Percentiles rank a stretch among this genome's conserved stretches.
These are phyloP conservation scores for Colletotrichum sp. DNA, from an alignment of 2,329 filamentous ascomycete genomes.

Conservation along the genomic window DNA sequence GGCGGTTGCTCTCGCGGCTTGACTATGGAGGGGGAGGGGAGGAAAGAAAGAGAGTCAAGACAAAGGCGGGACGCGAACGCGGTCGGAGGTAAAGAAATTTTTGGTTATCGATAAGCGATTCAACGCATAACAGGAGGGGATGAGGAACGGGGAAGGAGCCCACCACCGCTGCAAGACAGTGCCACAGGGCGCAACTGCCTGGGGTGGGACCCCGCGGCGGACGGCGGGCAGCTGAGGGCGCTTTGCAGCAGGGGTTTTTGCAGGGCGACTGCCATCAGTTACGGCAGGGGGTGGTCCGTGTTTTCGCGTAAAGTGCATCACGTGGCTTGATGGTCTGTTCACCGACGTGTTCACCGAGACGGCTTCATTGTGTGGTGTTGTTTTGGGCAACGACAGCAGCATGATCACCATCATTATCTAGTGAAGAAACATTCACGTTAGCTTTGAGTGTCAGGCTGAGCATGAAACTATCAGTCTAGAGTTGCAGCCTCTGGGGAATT, in stretches of 20 bases:
- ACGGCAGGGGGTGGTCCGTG: not conserved
- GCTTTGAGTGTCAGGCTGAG: not conserved
- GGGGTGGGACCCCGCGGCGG: not conserved
- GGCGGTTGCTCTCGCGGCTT: constrained; percentile 10
- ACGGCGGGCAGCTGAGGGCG: not conserved
- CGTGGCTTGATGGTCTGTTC: not conserved
- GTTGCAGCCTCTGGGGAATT: not conserved
- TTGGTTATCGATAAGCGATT: constrained; percentile 18
- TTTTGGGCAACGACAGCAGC: not conserved
- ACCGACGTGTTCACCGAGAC: not conserved
- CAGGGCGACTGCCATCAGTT: not conserved
- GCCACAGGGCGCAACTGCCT: not conserved
- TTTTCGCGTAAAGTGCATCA: not conserved
- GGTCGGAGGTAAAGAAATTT: constrained; percentile 22
- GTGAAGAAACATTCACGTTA: not conserved
- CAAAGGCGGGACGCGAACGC: constrained; percentile 19
- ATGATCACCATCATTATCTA: not conserved
- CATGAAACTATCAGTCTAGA: not conserved
- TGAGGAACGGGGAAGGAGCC: not conserved
- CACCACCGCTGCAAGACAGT: not conserved
- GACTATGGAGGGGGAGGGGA: constrained; percentile 18
- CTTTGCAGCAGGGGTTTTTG: not conserved
- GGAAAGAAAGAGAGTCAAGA: constrained; percentile 18
- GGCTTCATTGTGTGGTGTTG: not conserved
- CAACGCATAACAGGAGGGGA: constrained; percentile 7